Conservation (phyloP, 768 basidiomycete species). For the Boletellus sp. region DNA sequence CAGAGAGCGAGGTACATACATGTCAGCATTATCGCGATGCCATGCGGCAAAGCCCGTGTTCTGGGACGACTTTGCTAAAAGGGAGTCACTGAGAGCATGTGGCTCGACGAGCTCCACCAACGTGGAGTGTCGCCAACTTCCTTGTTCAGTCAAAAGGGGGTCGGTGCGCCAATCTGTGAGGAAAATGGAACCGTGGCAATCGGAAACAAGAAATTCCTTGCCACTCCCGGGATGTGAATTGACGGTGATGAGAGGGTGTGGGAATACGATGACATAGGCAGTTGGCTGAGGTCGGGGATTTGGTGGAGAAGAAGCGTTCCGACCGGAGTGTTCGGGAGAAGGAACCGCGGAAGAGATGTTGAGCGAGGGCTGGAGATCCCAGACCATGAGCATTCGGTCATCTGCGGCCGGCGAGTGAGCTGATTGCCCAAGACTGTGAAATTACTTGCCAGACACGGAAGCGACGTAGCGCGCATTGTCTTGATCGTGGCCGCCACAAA, state of each 20-base stretch:
- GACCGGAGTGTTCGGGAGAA: slow-evolving; percentile 31
- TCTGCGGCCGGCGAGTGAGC: slow-evolving; percentile 38
- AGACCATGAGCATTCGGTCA: slow-evolving; percentile 82
- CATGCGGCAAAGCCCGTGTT: slow-evolving; percentile 65
- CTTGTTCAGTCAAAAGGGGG: slow-evolving; percentile 48
- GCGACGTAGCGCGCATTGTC: slow-evolving; percentile 73
- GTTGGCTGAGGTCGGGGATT: slow-evolving; percentile 61
- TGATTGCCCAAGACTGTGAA: background rate
- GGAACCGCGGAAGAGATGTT: slow-evolving; percentile 40
- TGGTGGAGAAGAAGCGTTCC: slow-evolving; percentile 29
- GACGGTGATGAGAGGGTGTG: slow-evolving; percentile 67
- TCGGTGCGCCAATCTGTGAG: slow-evolving; percentile 83
- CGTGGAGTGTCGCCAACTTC: slow-evolving; percentile 58
- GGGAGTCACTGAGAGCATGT: slow-evolving; percentile 50
- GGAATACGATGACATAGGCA: slow-evolving; percentile 70
- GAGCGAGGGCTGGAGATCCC: slow-evolving; percentile 69
- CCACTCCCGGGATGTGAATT: slow-evolving; percentile 66
- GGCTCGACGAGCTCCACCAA: slow-evolving; percentile 74
- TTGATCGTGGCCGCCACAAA: slow-evolving; percentile 69
- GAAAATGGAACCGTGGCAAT: slow-evolving; percentile 69
- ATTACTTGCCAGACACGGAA: slow-evolving; percentile 64
- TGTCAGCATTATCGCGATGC: slow-evolving; percentile 64
- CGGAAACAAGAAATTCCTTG: slow-evolving; percentile 78
- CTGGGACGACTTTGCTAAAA: slow-evolving; percentile 42
- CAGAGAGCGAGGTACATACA: slow-evolving; percentile 46